Percentiles rank a stretch among this genome's conserved stretches.
These are phyloP conservation scores for Cyclostephanos tholiformis DNA, from an alignment of 108 stramenopile species.

Conservation along the genomic window DNA sequence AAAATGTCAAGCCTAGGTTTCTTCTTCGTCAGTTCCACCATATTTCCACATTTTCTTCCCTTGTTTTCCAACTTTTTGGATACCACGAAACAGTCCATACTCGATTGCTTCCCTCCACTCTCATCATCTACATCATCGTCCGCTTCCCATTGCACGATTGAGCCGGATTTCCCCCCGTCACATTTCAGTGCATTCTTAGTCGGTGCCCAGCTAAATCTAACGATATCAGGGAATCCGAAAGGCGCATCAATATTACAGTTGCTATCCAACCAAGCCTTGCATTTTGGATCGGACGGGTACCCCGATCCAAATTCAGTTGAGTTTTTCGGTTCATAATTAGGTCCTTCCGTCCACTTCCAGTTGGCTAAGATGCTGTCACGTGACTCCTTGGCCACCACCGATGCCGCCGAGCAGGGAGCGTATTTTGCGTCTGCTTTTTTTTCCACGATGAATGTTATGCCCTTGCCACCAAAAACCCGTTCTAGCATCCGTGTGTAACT, in stretches of 20 bases:
- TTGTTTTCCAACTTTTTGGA: constrained; percentile 18
- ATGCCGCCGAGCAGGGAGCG: constrained; percentile 83
- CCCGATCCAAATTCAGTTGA: constrained; percentile 58
- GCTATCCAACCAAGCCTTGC: constrained; percentile 67
- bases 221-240: constrained; percentile 78
- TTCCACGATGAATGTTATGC: constrained; percentile 85
- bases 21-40: constrained; percentile 19
- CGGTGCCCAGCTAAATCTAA: constrained; percentile 85
- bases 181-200: constrained; percentile 55
- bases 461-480: constrained; percentile 60
- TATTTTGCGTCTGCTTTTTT: constrained; percentile 95
- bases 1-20: constrained; percentile 42
- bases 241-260: constrained; percentile 60
- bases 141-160: constrained; percentile 57
- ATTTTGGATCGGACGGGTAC: constrained; percentile 82
- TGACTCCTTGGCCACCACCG: constrained; percentile 85
- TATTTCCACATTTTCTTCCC: constrained; percentile 1
- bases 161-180: constrained; percentile 31
- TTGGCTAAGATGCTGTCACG: constrained; percentile 66
- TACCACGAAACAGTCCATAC: constrained; percentile 44
- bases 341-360: constrained; percentile 68
- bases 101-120: constrained; percentile 42
- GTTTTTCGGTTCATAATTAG: constrained; percentile 24
- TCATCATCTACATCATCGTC: constrained; percentile 66
- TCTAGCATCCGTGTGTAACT: constrained; percentile 70